Percentiles rank a stretch among this genome's conserved stretches.
Evolutionary conservation across 345 rosid species (phyloP).

Genomic region (Passiflora organensis): DNA sequence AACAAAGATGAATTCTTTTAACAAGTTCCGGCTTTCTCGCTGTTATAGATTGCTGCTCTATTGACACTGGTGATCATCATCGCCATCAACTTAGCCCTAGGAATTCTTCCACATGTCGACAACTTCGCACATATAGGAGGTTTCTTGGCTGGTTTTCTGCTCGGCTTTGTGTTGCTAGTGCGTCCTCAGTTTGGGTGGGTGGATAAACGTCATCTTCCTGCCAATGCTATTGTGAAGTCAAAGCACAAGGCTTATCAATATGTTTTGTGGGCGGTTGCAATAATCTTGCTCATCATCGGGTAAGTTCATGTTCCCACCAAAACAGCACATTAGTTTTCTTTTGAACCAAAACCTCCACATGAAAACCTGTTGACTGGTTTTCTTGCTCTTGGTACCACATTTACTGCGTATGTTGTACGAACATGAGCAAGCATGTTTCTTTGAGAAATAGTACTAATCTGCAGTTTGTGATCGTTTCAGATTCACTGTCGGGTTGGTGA

Average conservation of each 20-base stretch:
- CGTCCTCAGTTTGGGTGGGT: conserved; percentile 94
- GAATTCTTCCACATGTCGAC: conserved; percentile 89
- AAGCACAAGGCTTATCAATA: conserved; percentile 78
- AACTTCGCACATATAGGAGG: conserved; percentile 97
- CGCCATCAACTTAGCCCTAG: conserved; percentile 64
- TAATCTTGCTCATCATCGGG: conserved; percentile 50
- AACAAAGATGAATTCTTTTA: no score
- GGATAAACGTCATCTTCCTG: conserved; percentile 38
- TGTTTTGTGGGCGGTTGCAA: conserved; percentile 40
- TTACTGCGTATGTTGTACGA: no score
- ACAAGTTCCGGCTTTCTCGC: background rate
- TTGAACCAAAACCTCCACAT: background rate
- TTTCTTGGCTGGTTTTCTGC: conserved; percentile 64
- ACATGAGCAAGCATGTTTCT: no score
- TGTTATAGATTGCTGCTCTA: conserved; percentile 72
- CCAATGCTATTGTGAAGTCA: conserved; percentile 45
- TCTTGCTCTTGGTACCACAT: no score
- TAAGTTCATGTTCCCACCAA: conserved; percentile 33
- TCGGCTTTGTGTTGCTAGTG: conserved; percentile 72
- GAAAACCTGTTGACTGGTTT: background rate
- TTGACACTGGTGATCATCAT: conserved; percentile 55
- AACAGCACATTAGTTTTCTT: background rate
- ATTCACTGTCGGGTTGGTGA: conserved; percentile 55
- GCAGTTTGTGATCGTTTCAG: conserved; percentile 32
- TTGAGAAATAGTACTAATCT: no score